Percentiles rank a stretch among this genome's conserved stretches.
Evolutionary conservation across 2,329 filamentous ascomycete genomes (phyloP).

Genomic region (Setomelanomma holmii): DNA sequence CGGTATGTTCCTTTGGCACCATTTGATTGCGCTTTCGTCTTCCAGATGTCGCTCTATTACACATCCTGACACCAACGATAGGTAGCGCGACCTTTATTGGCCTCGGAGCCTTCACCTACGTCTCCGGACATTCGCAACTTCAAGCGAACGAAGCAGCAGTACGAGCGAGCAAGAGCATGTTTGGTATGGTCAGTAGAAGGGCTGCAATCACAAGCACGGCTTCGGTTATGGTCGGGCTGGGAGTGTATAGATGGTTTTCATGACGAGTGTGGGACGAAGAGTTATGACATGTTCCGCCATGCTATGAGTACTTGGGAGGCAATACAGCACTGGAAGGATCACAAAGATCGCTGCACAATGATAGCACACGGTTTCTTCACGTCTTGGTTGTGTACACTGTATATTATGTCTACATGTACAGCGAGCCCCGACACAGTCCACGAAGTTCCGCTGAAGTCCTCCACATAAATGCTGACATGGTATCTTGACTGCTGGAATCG

Average conservation of each 20-base stretch:
- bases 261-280: slow-evolving; percentile 12
- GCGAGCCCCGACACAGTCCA: too few species aligned
- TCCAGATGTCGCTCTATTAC: too few species aligned
- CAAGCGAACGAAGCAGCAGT: slow-evolving; percentile 51
- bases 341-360: background rate
- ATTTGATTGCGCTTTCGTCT: too few species aligned
- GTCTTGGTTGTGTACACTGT: background rate
- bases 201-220: slow-evolving; percentile 51
- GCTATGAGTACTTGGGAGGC: too few species aligned
- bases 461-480: slow-evolving; percentile 11
- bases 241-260: slow-evolving; percentile 53
- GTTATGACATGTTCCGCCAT: too few species aligned
- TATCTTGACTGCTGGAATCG: slow-evolving; percentile 18
- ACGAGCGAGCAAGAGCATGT: slow-evolving; percentile 48
- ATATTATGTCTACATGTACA: too few species aligned
- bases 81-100: slow-evolving; percentile 55
- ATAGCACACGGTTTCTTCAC: background rate
- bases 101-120: slow-evolving; percentile 56
- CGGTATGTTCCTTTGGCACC: slow-evolving; percentile 56
- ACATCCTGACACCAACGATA: slow-evolving; percentile 15
- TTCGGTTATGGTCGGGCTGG: slow-evolving; percentile 52
- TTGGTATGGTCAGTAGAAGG: slow-evolving; percentile 51
- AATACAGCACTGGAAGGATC: too few species aligned
- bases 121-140: slow-evolving; percentile 55
- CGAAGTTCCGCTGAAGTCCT: background rate